Conservation (phyloP, 1,284 basidiomycete species). For the Marasmius oreades region DNA sequence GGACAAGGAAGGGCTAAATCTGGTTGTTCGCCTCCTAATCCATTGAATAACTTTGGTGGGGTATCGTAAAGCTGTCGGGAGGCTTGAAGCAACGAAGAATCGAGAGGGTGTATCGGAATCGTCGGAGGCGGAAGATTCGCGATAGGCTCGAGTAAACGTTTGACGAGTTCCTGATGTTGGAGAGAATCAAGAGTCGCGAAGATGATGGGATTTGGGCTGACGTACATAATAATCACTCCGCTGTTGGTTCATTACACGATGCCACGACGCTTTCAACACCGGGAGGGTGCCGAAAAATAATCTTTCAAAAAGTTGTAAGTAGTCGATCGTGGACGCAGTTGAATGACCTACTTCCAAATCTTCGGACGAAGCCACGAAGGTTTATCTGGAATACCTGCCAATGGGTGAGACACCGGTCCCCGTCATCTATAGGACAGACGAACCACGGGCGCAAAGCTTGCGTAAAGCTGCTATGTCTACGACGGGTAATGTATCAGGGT, state of each 20-base stretch:
- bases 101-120: constrained; percentile 37
- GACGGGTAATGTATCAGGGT: constrained; percentile 42
- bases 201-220: background rate
- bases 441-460: constrained; percentile 56
- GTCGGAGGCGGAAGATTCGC: constrained; percentile 43
- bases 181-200: background rate
- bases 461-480: constrained; percentile 57
- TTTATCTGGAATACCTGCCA: constrained; percentile 63
- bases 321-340: constrained; percentile 1
- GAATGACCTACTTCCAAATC: constrained; percentile 70
- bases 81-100: constrained; percentile 46
- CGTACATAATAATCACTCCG: constrained; percentile 63
- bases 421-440: constrained; percentile 13
- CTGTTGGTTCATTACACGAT: constrained; percentile 52
- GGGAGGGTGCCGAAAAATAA: constrained; percentile 63
- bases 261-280: constrained; percentile 53
- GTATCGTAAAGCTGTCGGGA: constrained; percentile 57
- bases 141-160: constrained; percentile 56
- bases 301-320: constrained; percentile 31
- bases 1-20: constrained; percentile 46
- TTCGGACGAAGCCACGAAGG: constrained; percentile 70
- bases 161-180: constrained; percentile 57
- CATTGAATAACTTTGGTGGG: constrained; percentile 46
- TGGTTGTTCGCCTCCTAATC: constrained; percentile 46
- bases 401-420: constrained; percentile 1